Evolutionary conservation across 768 basidiomycete species (phyloP).

Genomic region (Russula lepida): DNA sequence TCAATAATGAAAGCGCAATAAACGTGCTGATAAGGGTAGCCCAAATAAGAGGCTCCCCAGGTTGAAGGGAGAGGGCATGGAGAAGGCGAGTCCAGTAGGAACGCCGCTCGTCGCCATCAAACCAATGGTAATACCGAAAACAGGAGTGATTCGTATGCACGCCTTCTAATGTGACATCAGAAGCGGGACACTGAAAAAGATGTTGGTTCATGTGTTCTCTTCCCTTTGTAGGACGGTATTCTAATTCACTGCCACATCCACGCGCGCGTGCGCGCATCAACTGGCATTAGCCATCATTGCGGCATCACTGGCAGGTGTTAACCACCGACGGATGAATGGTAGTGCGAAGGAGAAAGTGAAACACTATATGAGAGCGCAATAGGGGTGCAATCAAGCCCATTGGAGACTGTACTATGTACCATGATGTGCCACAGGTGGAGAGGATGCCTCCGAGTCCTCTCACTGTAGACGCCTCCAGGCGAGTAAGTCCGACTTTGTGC

Average conservation of each 20-base stretch:
- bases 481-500: conserved; percentile 31
- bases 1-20: too few species aligned
- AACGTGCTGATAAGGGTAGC: too few species aligned
- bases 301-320: neutral
- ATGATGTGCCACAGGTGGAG: neutral
- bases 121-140: too few species aligned
- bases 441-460: conserved; percentile 4
- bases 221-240: neutral
- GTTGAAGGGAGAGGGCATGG: too few species aligned
- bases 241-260: neutral
- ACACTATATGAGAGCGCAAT: conserved; percentile 4
- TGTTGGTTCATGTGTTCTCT: neutral
- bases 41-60: too few species aligned
- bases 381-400: neutral
- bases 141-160: too few species aligned
- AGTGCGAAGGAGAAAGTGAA: neutral
- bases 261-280: neutral
- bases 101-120: too few species aligned
- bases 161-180: too few species aligned
- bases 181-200: conserved; percentile 1
- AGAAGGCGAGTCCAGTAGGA: too few species aligned
- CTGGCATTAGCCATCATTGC: neutral
- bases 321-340: neutral
- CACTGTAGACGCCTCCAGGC: conserved; percentile 34
- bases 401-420: conserved; percentile 1